Evolutionary conservation across 2,329 filamentous ascomycete species (phyloP).

Genomic region (Fusarium verrucosum): DNA sequence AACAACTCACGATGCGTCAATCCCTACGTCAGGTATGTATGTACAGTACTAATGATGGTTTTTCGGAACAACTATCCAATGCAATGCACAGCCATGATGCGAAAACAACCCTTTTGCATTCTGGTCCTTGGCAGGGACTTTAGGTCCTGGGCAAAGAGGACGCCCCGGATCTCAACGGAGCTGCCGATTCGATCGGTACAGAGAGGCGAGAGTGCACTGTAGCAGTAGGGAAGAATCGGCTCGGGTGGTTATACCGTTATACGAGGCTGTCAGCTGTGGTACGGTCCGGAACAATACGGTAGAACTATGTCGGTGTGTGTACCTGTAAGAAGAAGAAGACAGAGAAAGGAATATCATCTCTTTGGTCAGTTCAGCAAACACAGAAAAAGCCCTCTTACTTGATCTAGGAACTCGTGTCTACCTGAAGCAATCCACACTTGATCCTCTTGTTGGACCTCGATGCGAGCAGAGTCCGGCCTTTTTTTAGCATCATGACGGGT

Average conservation of each 20-base stretch:
- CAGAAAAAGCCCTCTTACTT: background rate
- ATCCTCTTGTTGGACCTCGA: conserved; percentile 4
- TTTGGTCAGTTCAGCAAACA: background rate
- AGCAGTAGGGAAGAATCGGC: conserved; percentile 9
- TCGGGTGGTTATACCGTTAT: too few relatives aligned
- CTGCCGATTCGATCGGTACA: conserved; percentile 23
- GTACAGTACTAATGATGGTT: background rate
- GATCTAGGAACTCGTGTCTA: conserved; percentile 17
- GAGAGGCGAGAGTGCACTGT: conserved; percentile 3
- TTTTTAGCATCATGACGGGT: conserved; percentile 40
- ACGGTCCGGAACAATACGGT: background rate
- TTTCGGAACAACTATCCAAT: background rate
- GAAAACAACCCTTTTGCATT: background rate
- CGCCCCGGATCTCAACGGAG: conserved; percentile 19
- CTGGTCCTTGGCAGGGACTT: conserved; percentile 2
- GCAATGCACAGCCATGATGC: background rate
- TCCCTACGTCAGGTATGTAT: conserved; percentile 34
- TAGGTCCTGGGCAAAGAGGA: background rate
- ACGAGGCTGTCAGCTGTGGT: conserved; percentile 27
- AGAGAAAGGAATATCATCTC: background rate
- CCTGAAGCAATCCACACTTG: conserved; percentile 15
- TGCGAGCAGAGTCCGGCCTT: conserved; percentile 2
- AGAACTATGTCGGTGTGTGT: background rate
- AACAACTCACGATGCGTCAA: conserved; percentile 37
- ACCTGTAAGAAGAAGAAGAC: background rate